Base-by-base conservation (phyloP, 139 green algal genomes). In the Chlorella sorokiniana region DNA sequence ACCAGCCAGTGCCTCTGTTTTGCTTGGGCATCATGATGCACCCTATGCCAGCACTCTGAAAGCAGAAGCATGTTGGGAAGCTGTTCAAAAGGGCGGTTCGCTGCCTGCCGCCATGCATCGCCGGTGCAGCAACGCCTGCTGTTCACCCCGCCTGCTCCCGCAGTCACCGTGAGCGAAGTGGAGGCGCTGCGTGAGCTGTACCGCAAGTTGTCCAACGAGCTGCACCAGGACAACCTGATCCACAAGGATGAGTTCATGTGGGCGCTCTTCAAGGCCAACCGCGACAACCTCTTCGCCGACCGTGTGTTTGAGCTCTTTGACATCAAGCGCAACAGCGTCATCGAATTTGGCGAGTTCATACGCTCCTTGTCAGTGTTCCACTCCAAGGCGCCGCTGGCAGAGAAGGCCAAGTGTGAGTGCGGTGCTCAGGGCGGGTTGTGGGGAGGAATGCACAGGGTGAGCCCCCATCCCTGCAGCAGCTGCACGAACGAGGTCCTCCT, bases 281-380 rank as follows among this genome's bases (percentile, higher is more conserved):
- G 76, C 18, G 85, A 89, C 82, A 95, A 91, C 80, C 70, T 95
- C 16, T 94, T 95, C 77, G 84, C 80, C 0, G 85, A 95, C n/a
- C 75, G 87, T 70, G 90, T 93, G 5, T 95, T 95, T 78, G 74
- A 91, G 22, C 40, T 91, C 1, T 95, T 95, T 85, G 91, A 95
- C 79, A 87, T 81, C 33, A 94, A 95, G 72, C 62, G 85, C 31
- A 95, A 95, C 56, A 82, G 88, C 22, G 91, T 94, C 41, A 91
- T 95, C 31, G 91, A 94, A 48, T 95, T 95, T 90, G 87, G 86
- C 3, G 91, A 95, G 78, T 95, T 95, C 86, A 84, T 92, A 38
- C 77, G 81, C 8, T 83, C 85, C 23, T 70, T 95, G 31, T 86
- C 62, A 37, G 89, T 95, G 11, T 95, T 95, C 82, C 91, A 95